These are phyloP conservation scores for Pseudonitzschia delicatissima DNA, from an alignment of 108 stramenopile species.

Conservation along the genomic window DNA sequence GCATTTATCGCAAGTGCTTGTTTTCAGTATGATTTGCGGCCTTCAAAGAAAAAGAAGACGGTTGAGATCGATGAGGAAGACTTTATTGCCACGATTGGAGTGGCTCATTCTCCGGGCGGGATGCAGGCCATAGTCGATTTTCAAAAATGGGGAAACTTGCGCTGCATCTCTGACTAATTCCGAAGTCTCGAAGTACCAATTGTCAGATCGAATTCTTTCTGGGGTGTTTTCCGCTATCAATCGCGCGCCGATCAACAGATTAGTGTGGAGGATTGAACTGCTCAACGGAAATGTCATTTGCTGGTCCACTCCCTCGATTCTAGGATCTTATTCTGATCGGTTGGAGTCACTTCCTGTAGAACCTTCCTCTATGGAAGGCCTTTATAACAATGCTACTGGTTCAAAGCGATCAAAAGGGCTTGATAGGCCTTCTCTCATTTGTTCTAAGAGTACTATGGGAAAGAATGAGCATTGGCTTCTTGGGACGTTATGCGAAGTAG, in stretches of 20 bases:
- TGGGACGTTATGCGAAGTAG: constrained; percentile 24
- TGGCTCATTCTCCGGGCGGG: constrained; percentile 22
- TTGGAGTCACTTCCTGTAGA: too few species aligned
- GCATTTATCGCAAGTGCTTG: constrained; percentile 26
- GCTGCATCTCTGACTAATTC: constrained; percentile 1
- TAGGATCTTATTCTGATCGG: background rate
- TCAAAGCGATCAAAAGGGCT: constrained; percentile 13
- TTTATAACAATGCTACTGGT: too few species aligned
- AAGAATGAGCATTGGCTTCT: constrained; percentile 9
- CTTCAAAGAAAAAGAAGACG: background rate
- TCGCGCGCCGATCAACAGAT: constrained; percentile 1
- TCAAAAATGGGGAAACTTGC: background rate
- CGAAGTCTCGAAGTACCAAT: constrained; percentile 20
- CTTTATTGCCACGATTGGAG: constrained; percentile 23
- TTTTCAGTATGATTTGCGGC: constrained; percentile 24
- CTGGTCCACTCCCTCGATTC: constrained; percentile 33
- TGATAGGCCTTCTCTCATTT: constrained; percentile 12
- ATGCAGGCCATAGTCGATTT: constrained; percentile 13
- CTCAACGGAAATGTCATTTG: constrained; percentile 25
- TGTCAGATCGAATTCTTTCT: constrained; percentile 17
- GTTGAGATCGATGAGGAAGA: background rate
- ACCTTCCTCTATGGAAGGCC: too few species aligned
- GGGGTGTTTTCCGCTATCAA: background rate
- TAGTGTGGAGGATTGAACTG: constrained; percentile 37
- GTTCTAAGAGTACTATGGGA: constrained; percentile 5